A percentile compares a stretch with the other conserved stretches of the same genome.
phyloP scores from a whole-genome alignment of 176 grass and related monocot genomes.

The Carex scoparia region DNA sequence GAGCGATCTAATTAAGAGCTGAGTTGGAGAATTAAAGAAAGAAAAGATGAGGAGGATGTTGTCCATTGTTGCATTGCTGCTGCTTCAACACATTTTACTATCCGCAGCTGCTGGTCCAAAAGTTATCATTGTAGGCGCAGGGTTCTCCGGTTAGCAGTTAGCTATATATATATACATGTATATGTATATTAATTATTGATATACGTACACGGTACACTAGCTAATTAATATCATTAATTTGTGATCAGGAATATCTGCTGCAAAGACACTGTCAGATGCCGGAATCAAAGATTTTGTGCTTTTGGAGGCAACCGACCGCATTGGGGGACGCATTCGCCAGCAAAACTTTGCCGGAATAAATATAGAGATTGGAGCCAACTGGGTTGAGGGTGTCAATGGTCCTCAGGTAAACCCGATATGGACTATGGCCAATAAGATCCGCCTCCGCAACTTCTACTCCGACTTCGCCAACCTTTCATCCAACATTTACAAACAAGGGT shows the following conservation, averaged over 20 bases:
- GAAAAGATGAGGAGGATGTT: too few species aligned
- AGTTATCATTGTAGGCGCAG: too few species aligned
- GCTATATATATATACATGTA: too few species aligned
- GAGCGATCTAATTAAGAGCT: too few species aligned
- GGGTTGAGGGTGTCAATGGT: slow-evolving; percentile 63
- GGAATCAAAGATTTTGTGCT: slow-evolving; percentile 57
- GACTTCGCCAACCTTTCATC: slow-evolving; percentile 31
- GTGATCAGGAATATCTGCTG: slow-evolving; percentile 56
- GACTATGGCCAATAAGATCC: slow-evolving; percentile 50
- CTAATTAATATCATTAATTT: background rate
- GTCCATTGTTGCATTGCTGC: too few species aligned
- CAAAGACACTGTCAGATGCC: slow-evolving; percentile 51
- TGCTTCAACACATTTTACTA: too few species aligned
- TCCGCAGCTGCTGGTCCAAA: too few species aligned
- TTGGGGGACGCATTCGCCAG: slow-evolving; percentile 62
- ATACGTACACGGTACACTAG: too few species aligned
- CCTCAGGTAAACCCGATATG: slow-evolving; percentile 54
- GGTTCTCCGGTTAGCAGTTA: too few species aligned
- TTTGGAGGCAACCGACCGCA: slow-evolving; percentile 47
- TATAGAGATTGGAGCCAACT: slow-evolving; percentile 65
- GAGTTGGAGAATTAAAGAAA: too few species aligned
- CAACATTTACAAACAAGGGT: slow-evolving; percentile 54
- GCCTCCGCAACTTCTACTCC: slow-evolving; percentile 50
- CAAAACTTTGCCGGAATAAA: slow-evolving; percentile 40
- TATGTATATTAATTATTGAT: too few species aligned